Evolutionary conservation across 2,329 filamentous ascomycete species (phyloP).

Genomic region (Hymenoscyphus albidus): DNA sequence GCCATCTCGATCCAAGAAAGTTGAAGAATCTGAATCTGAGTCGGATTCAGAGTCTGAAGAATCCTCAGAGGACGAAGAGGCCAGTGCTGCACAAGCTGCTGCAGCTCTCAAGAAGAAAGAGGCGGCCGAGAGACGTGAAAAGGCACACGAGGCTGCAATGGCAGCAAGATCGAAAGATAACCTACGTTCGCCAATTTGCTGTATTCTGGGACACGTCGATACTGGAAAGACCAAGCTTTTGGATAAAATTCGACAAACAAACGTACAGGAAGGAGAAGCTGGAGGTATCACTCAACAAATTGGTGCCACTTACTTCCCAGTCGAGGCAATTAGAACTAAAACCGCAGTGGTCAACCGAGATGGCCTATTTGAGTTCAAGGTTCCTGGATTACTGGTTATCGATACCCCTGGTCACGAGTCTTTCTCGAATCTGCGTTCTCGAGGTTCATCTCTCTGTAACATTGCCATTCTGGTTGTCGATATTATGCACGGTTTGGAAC

Average conservation of each 20-base stretch:
- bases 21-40: conserved; percentile 51
- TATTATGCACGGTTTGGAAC: conserved; percentile 99
- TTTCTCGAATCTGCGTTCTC: conserved; percentile 94
- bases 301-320: conserved; percentile 97
- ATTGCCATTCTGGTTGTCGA: conserved; percentile 98
- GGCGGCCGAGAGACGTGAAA: conserved; percentile 81
- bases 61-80: conserved; percentile 66
- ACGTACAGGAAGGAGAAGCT: conserved; percentile 97
- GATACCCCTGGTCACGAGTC: conserved; percentile 99
- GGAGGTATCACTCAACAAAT: conserved; percentile 99
- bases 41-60: conserved; percentile 49
- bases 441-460: conserved; percentile 97
- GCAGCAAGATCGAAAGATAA: conserved; percentile 91
- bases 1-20: conserved; percentile 24
- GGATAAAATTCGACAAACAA: conserved; percentile 97
- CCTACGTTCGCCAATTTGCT: conserved; percentile 95
- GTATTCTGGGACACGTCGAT: conserved; percentile 99
- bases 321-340: conserved; percentile 89
- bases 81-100: conserved; percentile 68
- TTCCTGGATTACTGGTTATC: conserved; percentile 92
- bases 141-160: conserved; percentile 85
- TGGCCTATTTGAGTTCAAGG: conserved; percentile 89
- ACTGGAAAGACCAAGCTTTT: conserved; percentile 99
- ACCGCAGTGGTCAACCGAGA: conserved; percentile 90
- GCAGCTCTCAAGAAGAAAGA: conserved; percentile 80